Base-by-base conservation (phyloP, 352 stramenopile species). In the Phytophthora palmivora region DNA sequence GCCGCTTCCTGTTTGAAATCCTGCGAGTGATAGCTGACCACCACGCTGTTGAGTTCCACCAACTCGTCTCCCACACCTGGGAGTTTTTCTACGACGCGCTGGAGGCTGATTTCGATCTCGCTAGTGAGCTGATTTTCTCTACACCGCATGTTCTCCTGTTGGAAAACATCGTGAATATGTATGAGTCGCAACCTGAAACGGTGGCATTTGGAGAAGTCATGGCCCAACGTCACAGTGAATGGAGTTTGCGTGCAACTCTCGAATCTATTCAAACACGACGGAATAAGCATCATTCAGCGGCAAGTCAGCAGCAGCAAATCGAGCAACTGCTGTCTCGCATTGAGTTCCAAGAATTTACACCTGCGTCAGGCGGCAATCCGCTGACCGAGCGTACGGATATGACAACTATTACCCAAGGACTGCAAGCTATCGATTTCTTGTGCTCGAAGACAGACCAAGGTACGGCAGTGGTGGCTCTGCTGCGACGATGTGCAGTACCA, bases 1-100 rank as follows among this genome's bases (percentile, higher is more conserved):
- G 79, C 36, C 66, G 76, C 16, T 88, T 89, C 47, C 30, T 91
- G 16, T 87, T 93, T 59, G 78, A 91, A 21, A 71, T 91, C n/a
- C 53, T 93, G 11, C 69, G 80, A 7, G 74, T 87, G 1, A 87
- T 93, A 38, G 74, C 69, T 4, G 71, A 74, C 14, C 81, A 91
- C 61, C 82, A 89, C 16, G 76, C 84, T 16, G 73, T 69, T 11
- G 84, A 91, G 51, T 93, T 93, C 43, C 72, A 82, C n/a, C 70
- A 75, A 42, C 70, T 92, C 6, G 70, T 91, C 0, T 62, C 74
- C 6, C 70, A 80, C 22, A 59, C 73, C 0, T 78, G 82, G 55
- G 73, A 77, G 15, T 76, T 88, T 32, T 74, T 89, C 36, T 74
- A 76, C 12, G 84, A 89, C 30, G 67, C 69, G 0, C 49, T 92